Evolutionary conservation across 371 early-diverging fungal species (phyloP).

Genomic region (Apophysomyces elegans): DNA sequence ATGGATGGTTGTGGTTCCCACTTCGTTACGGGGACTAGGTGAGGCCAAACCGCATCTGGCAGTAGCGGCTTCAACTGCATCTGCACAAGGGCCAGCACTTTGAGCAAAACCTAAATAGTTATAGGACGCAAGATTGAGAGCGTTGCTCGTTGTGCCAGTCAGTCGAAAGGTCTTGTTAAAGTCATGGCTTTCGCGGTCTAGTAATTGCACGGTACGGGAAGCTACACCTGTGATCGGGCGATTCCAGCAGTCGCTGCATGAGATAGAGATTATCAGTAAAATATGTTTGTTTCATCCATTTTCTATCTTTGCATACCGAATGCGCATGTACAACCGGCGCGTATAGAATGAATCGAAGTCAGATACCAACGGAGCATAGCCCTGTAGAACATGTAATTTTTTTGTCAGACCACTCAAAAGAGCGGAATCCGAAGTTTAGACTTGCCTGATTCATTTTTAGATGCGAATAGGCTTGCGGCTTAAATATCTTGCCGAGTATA

Average conservation of each 20-base stretch:
- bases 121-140: conserved; percentile 98
- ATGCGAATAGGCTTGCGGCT: conserved; percentile 71
- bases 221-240: conserved; percentile 97
- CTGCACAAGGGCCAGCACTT: conserved; percentile 89
- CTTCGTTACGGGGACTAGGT: conserved; percentile 76
- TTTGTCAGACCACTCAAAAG: not conserved
- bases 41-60: conserved; percentile 67
- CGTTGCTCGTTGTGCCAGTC: conserved; percentile 84
- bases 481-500: conserved; percentile 83
- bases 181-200: conserved; percentile 87
- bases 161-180: conserved; percentile 85
- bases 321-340: conserved; percentile 92
- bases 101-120: conserved; percentile 99
- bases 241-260: conserved; percentile 91
- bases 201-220: conserved; percentile 85
- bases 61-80: conserved; percentile 84
- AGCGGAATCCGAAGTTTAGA: conserved; percentile 27
- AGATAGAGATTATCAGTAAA: not conserved
- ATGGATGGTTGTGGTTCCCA: conserved; percentile 73
- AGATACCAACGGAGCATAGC: conserved; percentile 90
- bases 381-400: conserved; percentile 42
- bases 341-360: conserved; percentile 99
- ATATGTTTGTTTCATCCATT: not conserved
- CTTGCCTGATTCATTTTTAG: conserved; percentile 73
- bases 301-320: conserved; percentile 53